Percentiles rank a stretch among this genome's conserved stretches.
These are phyloP conservation scores for Protea cynaroides DNA, from an alignment of 164 flowering plant species.

Conservation along the genomic window DNA sequence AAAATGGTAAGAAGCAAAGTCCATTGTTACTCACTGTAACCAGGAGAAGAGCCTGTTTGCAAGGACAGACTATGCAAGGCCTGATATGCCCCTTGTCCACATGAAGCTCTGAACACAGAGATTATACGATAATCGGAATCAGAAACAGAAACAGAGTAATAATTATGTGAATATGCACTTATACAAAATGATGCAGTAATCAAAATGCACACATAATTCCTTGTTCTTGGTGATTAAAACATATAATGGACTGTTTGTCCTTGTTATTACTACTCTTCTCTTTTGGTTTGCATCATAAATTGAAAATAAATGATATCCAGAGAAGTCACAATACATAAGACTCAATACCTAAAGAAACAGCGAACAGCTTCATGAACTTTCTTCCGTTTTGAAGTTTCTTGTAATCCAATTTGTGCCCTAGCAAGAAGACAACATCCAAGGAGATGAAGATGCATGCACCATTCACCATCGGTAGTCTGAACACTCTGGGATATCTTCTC, in stretches of 20 bases:
- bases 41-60: constrained; percentile 47
- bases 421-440: constrained; percentile 85
- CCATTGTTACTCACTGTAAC: constrained; percentile 30
- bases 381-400: constrained; percentile 45
- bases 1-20: background rate
- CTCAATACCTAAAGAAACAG: constrained; percentile 81
- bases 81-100: constrained; percentile 51
- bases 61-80: constrained; percentile 64
- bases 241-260: no score
- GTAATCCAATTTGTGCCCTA: constrained; percentile 51
- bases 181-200: no score
- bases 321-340: constrained; percentile 1
- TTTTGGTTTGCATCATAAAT: no score
- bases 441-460: constrained; percentile 68
- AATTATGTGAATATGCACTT: background rate
- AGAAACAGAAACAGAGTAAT: constrained; percentile 6
- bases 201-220: no score
- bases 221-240: no score
- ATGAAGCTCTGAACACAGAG: constrained; percentile 59
- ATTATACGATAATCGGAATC: background rate
- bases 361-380: constrained; percentile 76
- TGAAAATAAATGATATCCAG: no score
- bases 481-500: constrained; percentile 53
- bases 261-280: no score
- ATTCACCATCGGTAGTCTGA: constrained; percentile 51